Percentiles rank a stretch among this genome's conserved stretches.
Evolutionary conservation across 495 filamentous ascomycete genomes (phyloP).

Genomic region (Lasiosphaeria ovina): DNA sequence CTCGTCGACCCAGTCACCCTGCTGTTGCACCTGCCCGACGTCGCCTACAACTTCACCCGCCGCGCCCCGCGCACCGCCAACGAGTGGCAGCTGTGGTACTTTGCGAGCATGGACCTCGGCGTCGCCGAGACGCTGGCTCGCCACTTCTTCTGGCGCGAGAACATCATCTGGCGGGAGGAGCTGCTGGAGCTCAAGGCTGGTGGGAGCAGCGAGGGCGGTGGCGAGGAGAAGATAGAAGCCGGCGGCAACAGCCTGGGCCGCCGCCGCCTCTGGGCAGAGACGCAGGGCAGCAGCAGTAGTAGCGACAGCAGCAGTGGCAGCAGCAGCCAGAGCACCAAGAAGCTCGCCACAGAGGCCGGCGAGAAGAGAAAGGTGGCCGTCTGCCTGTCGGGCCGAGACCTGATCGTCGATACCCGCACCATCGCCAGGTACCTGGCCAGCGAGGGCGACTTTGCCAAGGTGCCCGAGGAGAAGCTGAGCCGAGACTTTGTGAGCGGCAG

Average conservation of each 20-base stretch:
- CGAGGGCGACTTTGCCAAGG: slow-evolving; percentile 26
- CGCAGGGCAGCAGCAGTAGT: no score
- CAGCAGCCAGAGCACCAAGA: no score
- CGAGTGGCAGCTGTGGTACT: slow-evolving; percentile 66
- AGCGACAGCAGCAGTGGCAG: no score
- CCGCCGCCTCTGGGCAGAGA: no score
- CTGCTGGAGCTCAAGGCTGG: slow-evolving; percentile 24
- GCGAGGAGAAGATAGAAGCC: slow-evolving; percentile 5
- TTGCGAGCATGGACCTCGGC: slow-evolving; percentile 62
- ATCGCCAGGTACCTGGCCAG: slow-evolving; percentile 57
- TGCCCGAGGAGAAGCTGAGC: slow-evolving; percentile 5
- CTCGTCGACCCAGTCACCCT: slow-evolving; percentile 67
- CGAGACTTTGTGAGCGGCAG: background rate
- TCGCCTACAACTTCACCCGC: slow-evolving; percentile 68
- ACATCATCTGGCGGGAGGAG: slow-evolving; percentile 66
- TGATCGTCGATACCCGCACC: slow-evolving; percentile 61
- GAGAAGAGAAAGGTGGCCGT: slow-evolving; percentile 48
- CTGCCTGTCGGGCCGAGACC: slow-evolving; percentile 55
- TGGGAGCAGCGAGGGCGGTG: slow-evolving; percentile 19
- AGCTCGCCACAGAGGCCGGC: no score
- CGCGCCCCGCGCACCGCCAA: slow-evolving; percentile 55
- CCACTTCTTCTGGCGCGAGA: slow-evolving; percentile 68
- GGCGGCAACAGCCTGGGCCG: no score
- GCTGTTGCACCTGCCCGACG: slow-evolving; percentile 62
- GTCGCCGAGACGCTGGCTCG: slow-evolving; percentile 58